These are phyloP conservation scores for Gaultheria prostrata DNA, from an alignment of 148 eudicot genomes.

Conservation along the genomic window DNA sequence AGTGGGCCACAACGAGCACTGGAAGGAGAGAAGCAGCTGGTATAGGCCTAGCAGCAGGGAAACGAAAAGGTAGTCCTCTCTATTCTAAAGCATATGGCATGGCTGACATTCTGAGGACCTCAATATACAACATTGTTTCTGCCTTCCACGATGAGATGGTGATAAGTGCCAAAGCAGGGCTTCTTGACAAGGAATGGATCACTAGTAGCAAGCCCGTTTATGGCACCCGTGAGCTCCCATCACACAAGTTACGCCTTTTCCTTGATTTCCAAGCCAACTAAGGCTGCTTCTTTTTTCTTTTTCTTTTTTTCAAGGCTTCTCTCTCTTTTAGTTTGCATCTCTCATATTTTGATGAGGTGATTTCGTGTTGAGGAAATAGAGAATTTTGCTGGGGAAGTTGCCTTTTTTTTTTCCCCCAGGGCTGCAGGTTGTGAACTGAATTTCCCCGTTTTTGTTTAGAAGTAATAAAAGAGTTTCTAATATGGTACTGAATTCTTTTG, in stretches of 20 bases:
- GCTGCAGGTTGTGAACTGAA: background rate
- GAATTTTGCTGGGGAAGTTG: background rate
- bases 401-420: background rate
- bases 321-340: background rate
- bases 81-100: conserved; percentile 70
- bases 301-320: background rate
- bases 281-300: background rate
- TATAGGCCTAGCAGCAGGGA: conserved; percentile 34
- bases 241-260: conserved; percentile 66
- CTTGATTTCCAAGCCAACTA: conserved; percentile 65
- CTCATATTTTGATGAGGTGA: background rate
- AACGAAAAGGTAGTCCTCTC: conserved; percentile 59
- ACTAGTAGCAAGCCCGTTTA: conserved; percentile 47
- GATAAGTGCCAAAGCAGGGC: conserved; percentile 59
- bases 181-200: conserved; percentile 79
- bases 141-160: conserved; percentile 78
- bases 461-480: background rate
- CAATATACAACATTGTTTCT: conserved; percentile 68
- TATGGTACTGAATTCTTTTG: background rate
- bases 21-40: conserved; percentile 59
- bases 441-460: background rate
- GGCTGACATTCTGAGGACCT: conserved; percentile 79
- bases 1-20: conserved; percentile 75
- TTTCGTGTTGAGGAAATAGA: background rate
- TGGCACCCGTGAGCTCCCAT: conserved; percentile 64